These are phyloP conservation scores for Venturia carpophila DNA, from an alignment of 2,329 filamentous ascomycete species.

Conservation along the genomic window DNA sequence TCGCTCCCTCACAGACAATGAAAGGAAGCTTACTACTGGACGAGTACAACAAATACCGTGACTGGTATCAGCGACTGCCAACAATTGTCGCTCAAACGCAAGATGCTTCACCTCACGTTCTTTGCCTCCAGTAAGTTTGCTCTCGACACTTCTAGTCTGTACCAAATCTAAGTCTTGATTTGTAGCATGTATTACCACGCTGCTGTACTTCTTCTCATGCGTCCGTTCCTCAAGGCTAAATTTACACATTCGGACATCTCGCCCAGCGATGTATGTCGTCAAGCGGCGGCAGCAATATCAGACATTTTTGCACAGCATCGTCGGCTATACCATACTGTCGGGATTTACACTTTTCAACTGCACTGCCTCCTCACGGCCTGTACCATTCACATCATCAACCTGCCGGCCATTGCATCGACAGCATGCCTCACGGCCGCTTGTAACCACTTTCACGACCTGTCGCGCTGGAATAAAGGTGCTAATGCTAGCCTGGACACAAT, in stretches of 20 bases:
- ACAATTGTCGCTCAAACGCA: conserved; percentile 54
- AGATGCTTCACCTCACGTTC: conserved; percentile 62
- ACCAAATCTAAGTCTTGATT: neutral
- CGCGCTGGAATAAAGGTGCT: conserved; percentile 22
- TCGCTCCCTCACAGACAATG: conserved; percentile 60
- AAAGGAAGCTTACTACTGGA: conserved; percentile 48
- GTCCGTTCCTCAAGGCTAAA: conserved; percentile 61
- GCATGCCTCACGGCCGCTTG: conserved; percentile 40
- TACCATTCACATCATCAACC: conserved; percentile 20
- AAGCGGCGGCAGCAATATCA: conserved; percentile 39
- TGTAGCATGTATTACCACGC: conserved; percentile 59
- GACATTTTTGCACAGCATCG: conserved; percentile 36
- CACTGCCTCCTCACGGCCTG: conserved; percentile 19
- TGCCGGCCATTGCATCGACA: conserved; percentile 24
- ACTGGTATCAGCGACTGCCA: conserved; percentile 64
- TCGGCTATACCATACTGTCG: conserved; percentile 29
- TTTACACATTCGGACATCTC: conserved; percentile 50
- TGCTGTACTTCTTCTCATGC: conserved; percentile 63
- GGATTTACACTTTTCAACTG: conserved; percentile 17
- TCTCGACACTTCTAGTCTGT: conserved; percentile 16
- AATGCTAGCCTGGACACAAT: conserved; percentile 21
- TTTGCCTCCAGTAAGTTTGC: conserved; percentile 52
- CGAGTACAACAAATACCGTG: conserved; percentile 57
- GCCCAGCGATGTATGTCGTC: conserved; percentile 58
- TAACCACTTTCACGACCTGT: conserved; percentile 23